Base-by-base conservation (phyloP, 768 basidiomycete genomes). In the Boletus pseudo-olivaceus region DNA sequence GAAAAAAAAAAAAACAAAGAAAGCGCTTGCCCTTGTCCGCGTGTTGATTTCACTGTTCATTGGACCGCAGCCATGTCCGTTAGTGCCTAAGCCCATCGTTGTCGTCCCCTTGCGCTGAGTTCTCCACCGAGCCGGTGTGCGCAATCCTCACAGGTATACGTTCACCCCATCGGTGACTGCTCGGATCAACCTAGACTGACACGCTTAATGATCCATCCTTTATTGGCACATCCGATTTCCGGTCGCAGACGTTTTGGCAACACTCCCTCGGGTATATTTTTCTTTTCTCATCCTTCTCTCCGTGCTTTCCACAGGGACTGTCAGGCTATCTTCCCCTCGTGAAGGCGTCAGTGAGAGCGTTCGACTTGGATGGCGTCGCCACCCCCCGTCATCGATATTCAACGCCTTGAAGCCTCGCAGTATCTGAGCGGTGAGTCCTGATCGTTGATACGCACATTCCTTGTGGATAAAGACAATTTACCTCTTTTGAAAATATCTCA, bases 391-490 rank as follows among this genome's bases (percentile, higher is more conserved):
- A 17, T 19, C 23, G 44, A 59, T 11, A 1, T 64, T 26, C 45
- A 56, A 29, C 52, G 14, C 9, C n/a, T 64, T 17, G 8, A 45
- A 27, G 66, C 57, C 4, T 60, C 67, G 9, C 57, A 60, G 40
- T 68, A 68, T 41, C 34, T 68, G 47, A 62, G 62, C 35, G 67
- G 67, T 70, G 53, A 53, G 67, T 44, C 15, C 32, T 15, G 8
- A 5, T 26, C 1, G 14, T 10, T 39, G 38, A 39, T 38, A 1
- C 26, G 26, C 34, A 17, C 38, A 30, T 30, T 26, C 33, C 9
- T 7, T 49, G 17, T 3, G n/a, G n/a, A 8, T 1, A 7, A 23
- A 19, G 19, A 20, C 19, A 29, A 43, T 26, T 29, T 7, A 9
- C 10, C 12, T 17, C 29, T 29, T 39, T 17, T 29, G 20, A 19